Evolutionary conservation across 345 rosid species (phyloP).

Genomic region (Rhodamnia argentea): DNA sequence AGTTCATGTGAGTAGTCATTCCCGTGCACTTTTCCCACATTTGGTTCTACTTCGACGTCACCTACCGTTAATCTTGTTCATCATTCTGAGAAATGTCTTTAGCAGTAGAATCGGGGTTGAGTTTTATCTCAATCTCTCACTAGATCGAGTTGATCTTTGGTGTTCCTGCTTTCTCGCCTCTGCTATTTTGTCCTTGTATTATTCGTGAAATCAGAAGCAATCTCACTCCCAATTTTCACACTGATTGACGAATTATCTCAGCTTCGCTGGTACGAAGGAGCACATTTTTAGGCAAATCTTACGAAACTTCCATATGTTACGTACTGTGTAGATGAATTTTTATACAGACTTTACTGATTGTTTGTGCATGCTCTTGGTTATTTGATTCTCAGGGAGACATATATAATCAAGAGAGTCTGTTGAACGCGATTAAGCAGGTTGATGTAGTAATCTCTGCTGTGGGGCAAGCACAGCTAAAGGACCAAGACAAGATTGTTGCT

Average conservation of each 20-base stretch:
- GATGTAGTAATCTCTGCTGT: constrained; percentile 5
- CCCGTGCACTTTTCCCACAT: background rate
- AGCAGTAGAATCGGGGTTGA: background rate
- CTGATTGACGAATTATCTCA: no score
- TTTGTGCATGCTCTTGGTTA: background rate
- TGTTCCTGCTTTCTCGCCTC: background rate
- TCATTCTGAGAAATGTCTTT: background rate
- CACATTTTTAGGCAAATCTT: no score
- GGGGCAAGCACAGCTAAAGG: background rate
- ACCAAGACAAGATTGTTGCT: background rate
- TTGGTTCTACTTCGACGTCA: background rate
- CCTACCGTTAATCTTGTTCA: background rate
- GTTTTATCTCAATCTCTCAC: background rate
- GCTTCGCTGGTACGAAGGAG: no score
- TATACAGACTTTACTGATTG: background rate
- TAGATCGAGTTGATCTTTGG: background rate
- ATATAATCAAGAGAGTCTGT: background rate
- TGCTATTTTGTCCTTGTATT: no score
- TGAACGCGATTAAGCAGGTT: background rate
- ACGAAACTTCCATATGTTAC: no score
- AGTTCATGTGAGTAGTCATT: background rate
- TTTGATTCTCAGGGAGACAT: constrained; percentile 1
- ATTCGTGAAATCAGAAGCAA: background rate
- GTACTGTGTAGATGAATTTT: background rate
- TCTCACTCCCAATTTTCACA: background rate